phyloP scores from a whole-genome alignment of 139 green algal genomes.

The Coccomyxa sp. region DNA sequence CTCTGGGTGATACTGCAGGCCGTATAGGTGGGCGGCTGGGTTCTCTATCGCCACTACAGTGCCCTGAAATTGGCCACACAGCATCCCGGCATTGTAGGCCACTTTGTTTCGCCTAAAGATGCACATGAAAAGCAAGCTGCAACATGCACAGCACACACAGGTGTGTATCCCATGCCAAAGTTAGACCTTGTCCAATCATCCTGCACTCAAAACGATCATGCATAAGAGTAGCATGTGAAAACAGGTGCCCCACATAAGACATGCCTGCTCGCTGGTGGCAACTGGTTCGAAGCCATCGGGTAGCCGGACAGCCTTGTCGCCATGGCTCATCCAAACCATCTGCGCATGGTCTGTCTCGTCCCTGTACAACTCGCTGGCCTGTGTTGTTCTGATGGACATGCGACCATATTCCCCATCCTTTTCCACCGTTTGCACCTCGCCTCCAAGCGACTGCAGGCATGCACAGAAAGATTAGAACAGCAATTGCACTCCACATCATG shows the following conservation, averaged over 20 bases:
- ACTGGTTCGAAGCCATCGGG: slow-evolving; percentile 83
- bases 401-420: slow-evolving; percentile 92
- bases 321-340: slow-evolving; percentile 98
- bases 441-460: slow-evolving; percentile 54
- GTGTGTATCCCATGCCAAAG: no score
- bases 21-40: slow-evolving; percentile 70
- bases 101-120: background rate
- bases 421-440: slow-evolving; percentile 64
- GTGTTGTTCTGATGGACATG: slow-evolving; percentile 80
- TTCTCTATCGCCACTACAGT: slow-evolving; percentile 93
- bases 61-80: slow-evolving; percentile 49
- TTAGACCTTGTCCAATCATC: no score
- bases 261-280: slow-evolving; percentile 72
- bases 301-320: slow-evolving; percentile 85
- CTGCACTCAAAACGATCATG: no score
- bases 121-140: no score
- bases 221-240: no score
- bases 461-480: background rate
- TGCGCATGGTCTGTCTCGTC: slow-evolving; percentile 43
- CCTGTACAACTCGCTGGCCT: slow-evolving; percentile 63
- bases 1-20: slow-evolving; percentile 98
- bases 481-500: background rate
- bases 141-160: no score
- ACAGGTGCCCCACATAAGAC: no score
- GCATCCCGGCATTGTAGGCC: background rate